phyloP scores from a whole-genome alignment of 1,284 basidiomycete species.

The Athelia psychrophila region DNA sequence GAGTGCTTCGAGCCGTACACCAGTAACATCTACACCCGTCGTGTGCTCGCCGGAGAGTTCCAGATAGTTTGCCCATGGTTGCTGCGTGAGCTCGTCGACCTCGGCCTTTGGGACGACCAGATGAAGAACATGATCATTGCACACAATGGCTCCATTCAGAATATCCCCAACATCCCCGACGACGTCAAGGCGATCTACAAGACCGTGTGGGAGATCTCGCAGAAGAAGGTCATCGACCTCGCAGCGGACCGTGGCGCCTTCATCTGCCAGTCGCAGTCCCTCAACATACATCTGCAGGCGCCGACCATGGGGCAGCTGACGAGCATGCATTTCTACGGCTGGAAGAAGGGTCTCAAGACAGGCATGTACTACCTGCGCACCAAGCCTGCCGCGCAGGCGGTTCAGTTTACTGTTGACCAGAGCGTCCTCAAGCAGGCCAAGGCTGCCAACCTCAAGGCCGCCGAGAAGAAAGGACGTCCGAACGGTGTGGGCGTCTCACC shows the following conservation, averaged over 20 bases:
- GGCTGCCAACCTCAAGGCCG: slow-evolving; percentile 35
- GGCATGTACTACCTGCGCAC: slow-evolving; percentile 98
- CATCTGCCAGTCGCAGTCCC: slow-evolving; percentile 91
- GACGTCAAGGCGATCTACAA: slow-evolving; percentile 97
- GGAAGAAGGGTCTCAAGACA: slow-evolving; percentile 99
- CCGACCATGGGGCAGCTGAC: slow-evolving; percentile 95
- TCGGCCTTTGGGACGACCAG: slow-evolving; percentile 94
- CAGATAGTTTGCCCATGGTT: slow-evolving; percentile 99
- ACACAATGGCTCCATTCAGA: slow-evolving; percentile 94
- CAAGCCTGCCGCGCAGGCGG: slow-evolving; percentile 90
- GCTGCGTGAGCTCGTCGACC: slow-evolving; percentile 93
- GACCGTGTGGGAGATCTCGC: slow-evolving; percentile 99
- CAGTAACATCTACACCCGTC: slow-evolving; percentile 98
- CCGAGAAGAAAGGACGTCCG: slow-evolving; percentile 8
- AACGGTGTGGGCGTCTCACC: slow-evolving; percentile 27
- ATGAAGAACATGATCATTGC: slow-evolving; percentile 99
- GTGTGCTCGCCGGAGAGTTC: slow-evolving; percentile 99
- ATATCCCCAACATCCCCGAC: slow-evolving; percentile 82
- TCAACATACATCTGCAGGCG: slow-evolving; percentile 93
- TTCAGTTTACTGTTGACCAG: slow-evolving; percentile 97
- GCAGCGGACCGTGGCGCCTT: slow-evolving; percentile 98
- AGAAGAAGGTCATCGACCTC: slow-evolving; percentile 98
- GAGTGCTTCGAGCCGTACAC: slow-evolving; percentile 99
- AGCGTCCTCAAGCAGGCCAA: slow-evolving; percentile 75
- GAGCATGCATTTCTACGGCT: slow-evolving; percentile 99